A percentile compares a stretch with the other conserved stretches of the same genome.
phyloP scores from a whole-genome alignment of 2,329 filamentous ascomycete species.

The Juglanconis oblonga region DNA sequence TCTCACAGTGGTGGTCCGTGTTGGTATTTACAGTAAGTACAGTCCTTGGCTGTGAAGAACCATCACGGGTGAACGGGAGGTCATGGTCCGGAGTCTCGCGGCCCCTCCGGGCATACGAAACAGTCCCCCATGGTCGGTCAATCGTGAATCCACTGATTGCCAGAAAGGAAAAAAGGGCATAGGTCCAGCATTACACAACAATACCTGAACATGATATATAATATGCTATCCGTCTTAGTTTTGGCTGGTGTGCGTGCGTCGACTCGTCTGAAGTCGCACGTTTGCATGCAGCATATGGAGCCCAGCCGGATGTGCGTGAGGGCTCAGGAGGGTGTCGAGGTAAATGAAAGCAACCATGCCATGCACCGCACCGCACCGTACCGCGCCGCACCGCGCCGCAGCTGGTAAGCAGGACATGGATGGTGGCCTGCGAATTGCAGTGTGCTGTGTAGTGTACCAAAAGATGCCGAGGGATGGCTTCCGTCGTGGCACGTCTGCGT shows the following conservation, averaged over 20 bases:
- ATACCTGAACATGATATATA: not conserved
- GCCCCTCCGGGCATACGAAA: too few relatives aligned
- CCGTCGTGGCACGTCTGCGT: not conserved
- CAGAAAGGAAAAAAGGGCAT: not conserved
- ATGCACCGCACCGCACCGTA: not conserved
- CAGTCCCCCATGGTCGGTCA: not conserved
- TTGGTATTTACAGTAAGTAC: too few relatives aligned
- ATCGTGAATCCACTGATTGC: not conserved
- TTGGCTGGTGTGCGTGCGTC: conserved; percentile 6
- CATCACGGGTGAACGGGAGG: too few relatives aligned
- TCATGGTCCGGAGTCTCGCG: too few relatives aligned
- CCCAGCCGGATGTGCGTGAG: not conserved
- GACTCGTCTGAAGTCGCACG: not conserved
- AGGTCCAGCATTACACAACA: not conserved
- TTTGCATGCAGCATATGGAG: not conserved
- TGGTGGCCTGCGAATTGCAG: not conserved
- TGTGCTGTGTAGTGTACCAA: not conserved
- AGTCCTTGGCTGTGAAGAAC: too few relatives aligned
- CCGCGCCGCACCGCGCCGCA: not conserved
- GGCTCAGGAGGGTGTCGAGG: not conserved
- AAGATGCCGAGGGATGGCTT: not conserved
- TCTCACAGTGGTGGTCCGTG: too few relatives aligned
- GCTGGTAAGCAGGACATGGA: not conserved
- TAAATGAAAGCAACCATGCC: not conserved
- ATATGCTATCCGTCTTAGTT: not conserved